Evolutionary conservation across 495 filamentous ascomycete species (phyloP), one percentile per base, ranked within the genome.

Genomic region (Neurospora terricola): DNA sequence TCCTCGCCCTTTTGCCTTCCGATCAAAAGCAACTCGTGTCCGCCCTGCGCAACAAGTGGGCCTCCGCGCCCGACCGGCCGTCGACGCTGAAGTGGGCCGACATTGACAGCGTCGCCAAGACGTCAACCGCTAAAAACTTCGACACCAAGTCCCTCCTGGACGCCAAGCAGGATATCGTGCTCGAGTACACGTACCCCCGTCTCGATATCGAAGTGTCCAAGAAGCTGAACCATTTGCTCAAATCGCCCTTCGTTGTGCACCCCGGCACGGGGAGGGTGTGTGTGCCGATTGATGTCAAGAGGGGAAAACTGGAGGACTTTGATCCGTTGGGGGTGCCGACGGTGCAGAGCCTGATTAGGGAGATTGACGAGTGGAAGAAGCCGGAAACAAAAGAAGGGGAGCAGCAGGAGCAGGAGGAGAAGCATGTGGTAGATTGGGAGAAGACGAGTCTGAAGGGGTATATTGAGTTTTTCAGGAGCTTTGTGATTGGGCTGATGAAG

Each of bases 111-210:
- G 81, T 97, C 3, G 96, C 96, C 18, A 91, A 92, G 77, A 88
- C 89, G 0, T 89, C 90, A 14, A 30, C 54, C 5, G 88, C 87
- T 78, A 90, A 89, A 69, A 87, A 84, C 2, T 81, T 95, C 1
- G 89, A 93, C 76, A 73, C 88, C 4, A 83, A 84, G 69, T 86
- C 88, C 3, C 86, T 98, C 34, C 86, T 90, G n/a, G 92, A 98
- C 73, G 92, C 92, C 34, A 98, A 97, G 82, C 92, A 96, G 76
- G 96, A 98, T 77, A 90, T 98, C 62, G 89, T 98, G 16, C 87
- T 99, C 36, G 96, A 98, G 82, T 98, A 98, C 82, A 97, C 96
- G 5, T 99, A 99, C 81, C 96, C 96, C n/a, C 90, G 96, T 11
- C 90, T 99, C 70, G 96, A 99, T 86, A 93, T 93, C 72, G 94